These are phyloP conservation scores for Aureobasidium pullulans DNA, from an alignment of 2,329 filamentous ascomycete species.

Conservation along the genomic window DNA sequence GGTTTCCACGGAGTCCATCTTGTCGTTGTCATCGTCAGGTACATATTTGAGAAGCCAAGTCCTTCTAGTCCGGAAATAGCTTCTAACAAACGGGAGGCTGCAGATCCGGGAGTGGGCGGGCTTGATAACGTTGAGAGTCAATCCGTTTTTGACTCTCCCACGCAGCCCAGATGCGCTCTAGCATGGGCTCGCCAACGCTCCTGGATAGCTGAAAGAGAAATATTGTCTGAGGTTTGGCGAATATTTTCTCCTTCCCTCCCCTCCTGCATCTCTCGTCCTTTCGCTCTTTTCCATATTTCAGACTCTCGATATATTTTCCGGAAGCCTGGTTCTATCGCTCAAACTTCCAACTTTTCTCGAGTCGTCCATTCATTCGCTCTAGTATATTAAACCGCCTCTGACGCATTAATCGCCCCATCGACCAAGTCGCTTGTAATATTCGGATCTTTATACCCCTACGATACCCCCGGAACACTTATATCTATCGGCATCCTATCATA, in stretches of 20 bases:
- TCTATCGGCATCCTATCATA: background rate
- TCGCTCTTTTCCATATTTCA: background rate
- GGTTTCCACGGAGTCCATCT: background rate
- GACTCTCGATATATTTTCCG: background rate
- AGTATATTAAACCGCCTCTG: constrained; percentile 7
- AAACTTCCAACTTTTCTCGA: background rate
- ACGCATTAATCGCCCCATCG: background rate
- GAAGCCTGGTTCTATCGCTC: background rate
- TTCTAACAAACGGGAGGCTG: background rate
- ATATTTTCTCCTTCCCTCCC: background rate
- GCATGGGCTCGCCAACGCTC: constrained; percentile 10
- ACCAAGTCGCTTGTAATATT: background rate
- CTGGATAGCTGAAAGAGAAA: constrained; percentile 3
- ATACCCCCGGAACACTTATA: background rate
- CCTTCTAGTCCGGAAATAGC: constrained; percentile 1
- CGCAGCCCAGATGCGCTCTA: constrained; percentile 9
- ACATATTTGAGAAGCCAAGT: constrained; percentile 6
- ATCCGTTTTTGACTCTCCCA: constrained; percentile 10
- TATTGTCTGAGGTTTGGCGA: constrained; percentile 10
- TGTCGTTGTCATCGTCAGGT: background rate
- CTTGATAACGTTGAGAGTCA: constrained; percentile 12
- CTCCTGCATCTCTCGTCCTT: background rate
- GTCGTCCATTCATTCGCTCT: background rate
- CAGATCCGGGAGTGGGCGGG: background rate
- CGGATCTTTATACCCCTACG: background rate